Evolutionary conservation across 2,329 filamentous ascomycete species (phyloP).

Genomic region (Eutypa lata): DNA sequence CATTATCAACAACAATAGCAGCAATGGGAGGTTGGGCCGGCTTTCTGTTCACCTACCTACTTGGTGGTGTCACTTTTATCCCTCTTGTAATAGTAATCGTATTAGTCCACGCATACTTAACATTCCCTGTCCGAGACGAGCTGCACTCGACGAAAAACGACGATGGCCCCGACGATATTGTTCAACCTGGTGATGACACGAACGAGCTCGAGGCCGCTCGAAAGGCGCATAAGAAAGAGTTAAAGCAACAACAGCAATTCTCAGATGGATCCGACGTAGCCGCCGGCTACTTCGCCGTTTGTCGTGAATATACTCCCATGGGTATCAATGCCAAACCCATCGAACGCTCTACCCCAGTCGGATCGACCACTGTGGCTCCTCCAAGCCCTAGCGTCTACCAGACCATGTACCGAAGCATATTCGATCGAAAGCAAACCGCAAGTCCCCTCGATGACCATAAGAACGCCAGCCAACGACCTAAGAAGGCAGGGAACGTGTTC

Average conservation of each 20-base stretch:
- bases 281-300: constrained; percentile 92
- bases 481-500: constrained; percentile 80
- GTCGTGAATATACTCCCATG: constrained; percentile 85
- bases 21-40: constrained; percentile 50
- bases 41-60: constrained; percentile 73
- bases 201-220: constrained; percentile 60
- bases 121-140: constrained; percentile 55
- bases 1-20: constrained; percentile 6
- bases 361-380: constrained; percentile 68
- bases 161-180: constrained; percentile 39
- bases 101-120: constrained; percentile 65
- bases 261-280: constrained; percentile 72
- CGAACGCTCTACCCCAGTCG: constrained; percentile 77
- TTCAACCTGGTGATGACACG: constrained; percentile 63
- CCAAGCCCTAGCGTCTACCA: constrained; percentile 95
- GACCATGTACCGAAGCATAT: constrained; percentile 95
- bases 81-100: constrained; percentile 64
- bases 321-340: constrained; percentile 91
- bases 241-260: constrained; percentile 49
- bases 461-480: constrained; percentile 50
- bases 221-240: constrained; percentile 60
- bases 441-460: constrained; percentile 47
- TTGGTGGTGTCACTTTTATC: constrained; percentile 85
- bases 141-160: constrained; percentile 25
- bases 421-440: constrained; percentile 67